Evolutionary conservation across 257 asterid species (phyloP).

Genomic region (Orobanche coerulescens): DNA sequence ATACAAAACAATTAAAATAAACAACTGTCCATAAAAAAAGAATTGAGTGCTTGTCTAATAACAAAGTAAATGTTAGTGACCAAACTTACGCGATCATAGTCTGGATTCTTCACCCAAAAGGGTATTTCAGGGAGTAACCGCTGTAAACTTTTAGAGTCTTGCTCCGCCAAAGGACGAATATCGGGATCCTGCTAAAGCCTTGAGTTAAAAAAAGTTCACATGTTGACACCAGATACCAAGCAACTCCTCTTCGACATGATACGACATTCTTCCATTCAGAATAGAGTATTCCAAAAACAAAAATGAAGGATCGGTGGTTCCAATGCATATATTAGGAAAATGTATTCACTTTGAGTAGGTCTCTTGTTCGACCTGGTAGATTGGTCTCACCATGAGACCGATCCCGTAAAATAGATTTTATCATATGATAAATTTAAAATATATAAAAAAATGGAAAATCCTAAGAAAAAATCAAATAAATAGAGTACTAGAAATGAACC

Average conservation of each 20-base stretch:
- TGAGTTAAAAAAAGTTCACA: slow-evolving; percentile 13
- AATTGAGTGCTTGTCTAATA: not conserved
- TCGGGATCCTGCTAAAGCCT: slow-evolving; percentile 64
- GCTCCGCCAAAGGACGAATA: slow-evolving; percentile 78
- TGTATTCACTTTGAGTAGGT: not conserved
- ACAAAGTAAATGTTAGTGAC: slow-evolving; percentile 17
- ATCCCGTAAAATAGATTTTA: too few species aligned
- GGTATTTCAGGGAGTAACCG: slow-evolving; percentile 82
- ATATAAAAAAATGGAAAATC: too few species aligned
- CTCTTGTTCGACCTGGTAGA: not conserved
- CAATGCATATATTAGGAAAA: not conserved
- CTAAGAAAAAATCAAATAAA: not conserved
- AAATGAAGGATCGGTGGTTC: not conserved
- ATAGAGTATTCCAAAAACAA: not conserved
- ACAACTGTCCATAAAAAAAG: slow-evolving; percentile 6
- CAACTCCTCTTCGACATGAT: not conserved
- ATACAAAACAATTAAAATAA: slow-evolving; percentile 8
- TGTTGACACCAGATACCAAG: not conserved
- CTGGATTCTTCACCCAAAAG: slow-evolving; percentile 86
- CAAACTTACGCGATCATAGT: slow-evolving; percentile 86
- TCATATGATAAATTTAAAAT: too few species aligned
- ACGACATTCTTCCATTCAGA: not conserved
- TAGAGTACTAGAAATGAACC: not conserved
- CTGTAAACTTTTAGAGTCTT: slow-evolving; percentile 55
- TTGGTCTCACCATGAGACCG: too few species aligned